Evolutionary conservation across 1,139 yeast genomes (phyloP).

Genomic region (Yamadazyma siamensis): DNA sequence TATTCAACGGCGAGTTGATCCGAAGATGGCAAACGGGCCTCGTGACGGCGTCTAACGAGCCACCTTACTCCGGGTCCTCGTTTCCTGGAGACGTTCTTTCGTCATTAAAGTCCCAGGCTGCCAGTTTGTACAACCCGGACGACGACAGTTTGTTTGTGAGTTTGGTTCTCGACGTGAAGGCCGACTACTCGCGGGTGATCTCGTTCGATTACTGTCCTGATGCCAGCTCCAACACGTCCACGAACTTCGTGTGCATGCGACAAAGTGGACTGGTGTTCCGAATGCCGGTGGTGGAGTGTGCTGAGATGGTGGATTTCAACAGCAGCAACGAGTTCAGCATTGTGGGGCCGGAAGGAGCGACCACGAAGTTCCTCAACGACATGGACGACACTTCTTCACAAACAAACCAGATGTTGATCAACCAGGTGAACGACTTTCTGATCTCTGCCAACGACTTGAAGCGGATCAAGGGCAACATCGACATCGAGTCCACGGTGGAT

Average conservation of each 20-base stretch:
- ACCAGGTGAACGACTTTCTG: conserved; percentile 17
- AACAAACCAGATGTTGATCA: conserved; percentile 7
- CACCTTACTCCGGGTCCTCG: not conserved
- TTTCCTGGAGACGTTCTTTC: conserved; percentile 13
- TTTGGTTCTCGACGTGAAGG: conserved; percentile 68
- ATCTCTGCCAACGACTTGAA: conserved; percentile 19
- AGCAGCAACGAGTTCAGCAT: conserved; percentile 68
- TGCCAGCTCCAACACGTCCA: conserved; percentile 39
- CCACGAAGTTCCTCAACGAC: conserved; percentile 35
- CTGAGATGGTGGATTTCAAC: conserved; percentile 62
- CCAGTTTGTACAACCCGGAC: conserved; percentile 32
- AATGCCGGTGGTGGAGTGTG: conserved; percentile 72
- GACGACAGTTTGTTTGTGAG: conserved; percentile 70
- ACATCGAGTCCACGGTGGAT: conserved; percentile 29
- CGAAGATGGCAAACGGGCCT: conserved; percentile 79
- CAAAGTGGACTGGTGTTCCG: conserved; percentile 85
- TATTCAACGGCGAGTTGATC: conserved; percentile 74
- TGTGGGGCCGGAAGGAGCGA: conserved; percentile 61
- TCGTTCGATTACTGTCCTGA: conserved; percentile 82
- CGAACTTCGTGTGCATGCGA: conserved; percentile 74
- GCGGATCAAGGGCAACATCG: conserved; percentile 24
- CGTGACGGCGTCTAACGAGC: conserved; percentile 26
- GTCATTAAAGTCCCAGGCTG: conserved; percentile 33
- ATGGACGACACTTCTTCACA: conserved; percentile 8
- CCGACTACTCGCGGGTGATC: conserved; percentile 77